Percentiles rank a stretch among this genome's conserved stretches.
These are phyloP conservation scores for Pleurotus eryngii DNA, from an alignment of 768 basidiomycete genomes.

Conservation along the genomic window DNA sequence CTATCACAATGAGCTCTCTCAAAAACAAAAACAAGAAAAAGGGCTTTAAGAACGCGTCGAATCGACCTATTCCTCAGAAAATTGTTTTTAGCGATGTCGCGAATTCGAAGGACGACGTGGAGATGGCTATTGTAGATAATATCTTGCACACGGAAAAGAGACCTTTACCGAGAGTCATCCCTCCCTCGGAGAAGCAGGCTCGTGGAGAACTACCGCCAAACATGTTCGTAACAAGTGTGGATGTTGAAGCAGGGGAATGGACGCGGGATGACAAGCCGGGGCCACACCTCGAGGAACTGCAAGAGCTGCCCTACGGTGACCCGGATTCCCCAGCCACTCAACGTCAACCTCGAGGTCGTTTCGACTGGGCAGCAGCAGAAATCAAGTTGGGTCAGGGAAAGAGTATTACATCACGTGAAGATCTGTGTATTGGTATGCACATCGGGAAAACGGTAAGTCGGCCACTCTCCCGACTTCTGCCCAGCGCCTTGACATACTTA, in stretches of 20 bases:
- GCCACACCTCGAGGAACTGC: constrained; percentile 12
- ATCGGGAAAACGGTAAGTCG: constrained; percentile 50
- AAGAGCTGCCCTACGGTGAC: constrained; percentile 1
- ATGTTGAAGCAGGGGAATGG: constrained; percentile 56
- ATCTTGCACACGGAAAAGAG: constrained; percentile 47
- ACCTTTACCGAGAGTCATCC: constrained; percentile 39
- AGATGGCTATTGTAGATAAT: constrained; percentile 55
- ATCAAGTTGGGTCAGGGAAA: constrained; percentile 25
- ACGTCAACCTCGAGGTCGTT: neutral
- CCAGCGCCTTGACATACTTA: neutral
- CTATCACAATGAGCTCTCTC: constrained; percentile 48
- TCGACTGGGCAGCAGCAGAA: constrained; percentile 38
- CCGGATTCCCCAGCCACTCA: neutral
- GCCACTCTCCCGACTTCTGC: neutral
- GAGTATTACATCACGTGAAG: constrained; percentile 19
- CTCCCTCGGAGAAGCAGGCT: constrained; percentile 60
- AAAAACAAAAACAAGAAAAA: constrained; percentile 76
- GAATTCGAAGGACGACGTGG: constrained; percentile 48
- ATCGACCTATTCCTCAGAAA: constrained; percentile 38
- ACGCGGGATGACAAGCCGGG: constrained; percentile 32
- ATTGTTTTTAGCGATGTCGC: constrained; percentile 48
- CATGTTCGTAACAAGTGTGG: constrained; percentile 69
- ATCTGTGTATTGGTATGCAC: constrained; percentile 26
- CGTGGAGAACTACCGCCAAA: constrained; percentile 50
- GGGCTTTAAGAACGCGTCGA: constrained; percentile 56